Evolutionary conservation across 192 early-diverging fungal genomes (phyloP).

Genomic region (Oehlia diaphana): DNA sequence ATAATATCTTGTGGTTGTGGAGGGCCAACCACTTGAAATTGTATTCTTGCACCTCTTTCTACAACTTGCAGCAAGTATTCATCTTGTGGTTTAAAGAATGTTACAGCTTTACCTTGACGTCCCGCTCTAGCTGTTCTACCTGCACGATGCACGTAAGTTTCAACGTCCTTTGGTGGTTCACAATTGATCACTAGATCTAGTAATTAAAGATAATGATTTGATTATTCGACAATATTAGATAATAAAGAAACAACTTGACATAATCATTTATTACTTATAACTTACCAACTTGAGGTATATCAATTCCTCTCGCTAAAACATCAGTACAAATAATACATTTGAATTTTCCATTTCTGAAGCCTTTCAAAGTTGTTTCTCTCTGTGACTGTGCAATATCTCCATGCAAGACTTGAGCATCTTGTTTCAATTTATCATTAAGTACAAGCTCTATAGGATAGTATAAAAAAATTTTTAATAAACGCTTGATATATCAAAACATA

Average conservation of each 20-base stretch:
- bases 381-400: constrained; percentile 82
- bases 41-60: constrained; percentile 73
- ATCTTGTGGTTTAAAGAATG: constrained; percentile 89
- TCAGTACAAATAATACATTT: constrained; percentile 89
- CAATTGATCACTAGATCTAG: constrained; percentile 92
- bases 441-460: constrained; percentile 53
- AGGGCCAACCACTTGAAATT: constrained; percentile 76
- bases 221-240: neutral
- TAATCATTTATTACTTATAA: neutral
- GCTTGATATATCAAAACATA: too few relatives aligned
- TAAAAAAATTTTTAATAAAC: too few relatives aligned
- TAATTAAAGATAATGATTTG: neutral
- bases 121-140: constrained; percentile 95
- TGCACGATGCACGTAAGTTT: constrained; percentile 93
- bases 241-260: neutral
- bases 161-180: constrained; percentile 91
- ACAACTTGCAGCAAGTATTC: constrained; percentile 81
- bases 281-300: constrained; percentile 83
- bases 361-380: constrained; percentile 79
- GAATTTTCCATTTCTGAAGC: constrained; percentile 85
- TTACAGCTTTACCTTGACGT: constrained; percentile 84
- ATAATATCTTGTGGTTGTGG: constrained; percentile 93
- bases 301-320: constrained; percentile 92
- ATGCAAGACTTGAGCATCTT: constrained; percentile 80
- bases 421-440: constrained; percentile 73